Conservation (phyloP, 768 basidiomycete species). For the Hygrophorus pudorinus region DNA sequence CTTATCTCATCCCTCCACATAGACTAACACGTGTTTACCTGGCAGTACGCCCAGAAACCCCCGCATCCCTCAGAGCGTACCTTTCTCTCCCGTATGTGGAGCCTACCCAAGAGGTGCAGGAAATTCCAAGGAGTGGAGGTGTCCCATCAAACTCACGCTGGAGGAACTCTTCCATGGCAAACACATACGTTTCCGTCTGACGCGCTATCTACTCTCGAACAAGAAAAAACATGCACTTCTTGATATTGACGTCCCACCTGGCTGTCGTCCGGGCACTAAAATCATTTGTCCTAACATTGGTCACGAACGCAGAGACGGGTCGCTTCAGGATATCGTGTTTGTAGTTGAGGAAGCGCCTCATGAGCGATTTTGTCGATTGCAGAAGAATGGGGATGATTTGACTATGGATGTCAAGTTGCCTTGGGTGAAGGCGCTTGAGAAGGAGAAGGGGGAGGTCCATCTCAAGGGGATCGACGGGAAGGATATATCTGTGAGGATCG, state of each 20-base stretch:
- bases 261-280: slow-evolving; percentile 43
- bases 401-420: slow-evolving; percentile 40
- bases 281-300: slow-evolving; percentile 43
- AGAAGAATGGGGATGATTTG: slow-evolving; percentile 30
- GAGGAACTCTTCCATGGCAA: slow-evolving; percentile 48
- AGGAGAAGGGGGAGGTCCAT: slow-evolving; percentile 34
- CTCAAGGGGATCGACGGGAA: slow-evolving; percentile 44
- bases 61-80: slow-evolving; percentile 5
- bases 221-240: slow-evolving; percentile 38
- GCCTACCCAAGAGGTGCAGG: slow-evolving; percentile 17
- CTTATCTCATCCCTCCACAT: background rate
- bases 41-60: background rate
- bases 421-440: slow-evolving; percentile 39
- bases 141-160: slow-evolving; percentile 42
- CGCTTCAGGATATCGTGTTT: slow-evolving; percentile 52
- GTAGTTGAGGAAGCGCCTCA: slow-evolving; percentile 44
- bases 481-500: slow-evolving; percentile 35
- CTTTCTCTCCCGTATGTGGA: background rate
- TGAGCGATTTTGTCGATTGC: slow-evolving; percentile 37
- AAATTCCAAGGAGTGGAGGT: slow-evolving; percentile 26
- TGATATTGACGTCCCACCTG: slow-evolving; percentile 42
- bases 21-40: background rate
- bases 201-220: slow-evolving; percentile 36
- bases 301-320: slow-evolving; percentile 47
- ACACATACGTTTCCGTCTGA: slow-evolving; percentile 40